Evolutionary conservation across 169 alveolate species (phyloP).

Genomic region (Plasmodium coatneyi): DNA sequence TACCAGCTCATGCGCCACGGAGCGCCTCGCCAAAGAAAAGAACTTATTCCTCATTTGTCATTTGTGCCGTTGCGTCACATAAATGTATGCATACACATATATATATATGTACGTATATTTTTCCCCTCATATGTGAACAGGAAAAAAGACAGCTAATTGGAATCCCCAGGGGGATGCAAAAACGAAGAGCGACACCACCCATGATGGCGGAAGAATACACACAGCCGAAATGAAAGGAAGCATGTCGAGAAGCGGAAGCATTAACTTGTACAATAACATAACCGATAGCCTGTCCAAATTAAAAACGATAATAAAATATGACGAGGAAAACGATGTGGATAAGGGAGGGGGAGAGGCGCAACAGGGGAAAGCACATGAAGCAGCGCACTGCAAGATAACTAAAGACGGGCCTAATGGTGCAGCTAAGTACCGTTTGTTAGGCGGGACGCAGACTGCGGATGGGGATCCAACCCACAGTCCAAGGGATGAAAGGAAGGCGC

Average conservation of each 20-base stretch:
- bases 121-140: neutral
- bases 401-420: neutral
- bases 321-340: neutral
- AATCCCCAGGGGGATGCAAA: neutral
- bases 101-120: neutral
- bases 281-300: slow-evolving; percentile 56
- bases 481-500: neutral
- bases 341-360: neutral
- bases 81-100: neutral
- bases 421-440: neutral
- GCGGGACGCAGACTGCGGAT: neutral
- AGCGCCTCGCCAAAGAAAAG: neutral
- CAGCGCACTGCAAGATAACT: neutral
- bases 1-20: neutral
- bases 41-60: neutral
- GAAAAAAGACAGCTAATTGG: neutral
- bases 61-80: neutral
- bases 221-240: neutral
- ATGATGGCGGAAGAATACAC: neutral
- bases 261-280: slow-evolving; percentile 30
- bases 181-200: neutral
- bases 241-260: neutral
- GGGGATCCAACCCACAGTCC: neutral
- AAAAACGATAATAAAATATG: slow-evolving; percentile 60
- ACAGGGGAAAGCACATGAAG: neutral